Percentiles rank a stretch among this genome's conserved stretches.
Evolutionary conservation across 441 rosid species (phyloP).

Genomic region (Eutrema salsugineum): DNA sequence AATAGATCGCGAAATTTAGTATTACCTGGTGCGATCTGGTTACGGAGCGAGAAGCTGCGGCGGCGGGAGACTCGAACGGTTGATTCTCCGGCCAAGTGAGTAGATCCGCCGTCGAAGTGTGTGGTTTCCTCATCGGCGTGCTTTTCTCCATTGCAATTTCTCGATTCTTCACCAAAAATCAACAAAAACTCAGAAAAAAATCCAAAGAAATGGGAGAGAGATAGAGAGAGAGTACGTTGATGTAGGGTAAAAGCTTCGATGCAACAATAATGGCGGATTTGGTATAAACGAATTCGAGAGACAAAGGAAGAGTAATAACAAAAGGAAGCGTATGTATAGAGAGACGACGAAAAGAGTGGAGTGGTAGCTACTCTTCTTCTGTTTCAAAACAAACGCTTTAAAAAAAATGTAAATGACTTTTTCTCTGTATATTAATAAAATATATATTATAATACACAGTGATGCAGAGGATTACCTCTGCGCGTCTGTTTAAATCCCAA

Average conservation of each 20-base stretch:
- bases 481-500: not conserved
- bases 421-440: not conserved
- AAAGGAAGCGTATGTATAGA: conserved; percentile 8
- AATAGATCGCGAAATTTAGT: not conserved
- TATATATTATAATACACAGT: not conserved
- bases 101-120: conserved; percentile 84
- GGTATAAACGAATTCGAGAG: not conserved
- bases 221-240: not conserved
- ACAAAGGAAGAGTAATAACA: conserved; percentile 5
- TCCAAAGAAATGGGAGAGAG: not conserved
- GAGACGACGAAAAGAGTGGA: conserved; percentile 15
- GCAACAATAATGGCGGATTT: conserved; percentile 4
- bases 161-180: not conserved
- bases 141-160: conserved; percentile 38
- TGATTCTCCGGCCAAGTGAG: conserved; percentile 92
- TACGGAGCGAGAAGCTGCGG: conserved; percentile 52
- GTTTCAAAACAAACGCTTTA: not conserved
- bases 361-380: conserved; percentile 34
- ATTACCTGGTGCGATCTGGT: conserved; percentile 56
- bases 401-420: no score
- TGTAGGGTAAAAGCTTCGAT: not conserved
- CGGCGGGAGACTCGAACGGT: conserved; percentile 36
- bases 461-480: not conserved
- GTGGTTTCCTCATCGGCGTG: conserved; percentile 71
- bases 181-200: not conserved